Evolutionary conservation across 2,329 filamentous ascomycete species (phyloP).

Genomic region (Penicillium frequentans): DNA sequence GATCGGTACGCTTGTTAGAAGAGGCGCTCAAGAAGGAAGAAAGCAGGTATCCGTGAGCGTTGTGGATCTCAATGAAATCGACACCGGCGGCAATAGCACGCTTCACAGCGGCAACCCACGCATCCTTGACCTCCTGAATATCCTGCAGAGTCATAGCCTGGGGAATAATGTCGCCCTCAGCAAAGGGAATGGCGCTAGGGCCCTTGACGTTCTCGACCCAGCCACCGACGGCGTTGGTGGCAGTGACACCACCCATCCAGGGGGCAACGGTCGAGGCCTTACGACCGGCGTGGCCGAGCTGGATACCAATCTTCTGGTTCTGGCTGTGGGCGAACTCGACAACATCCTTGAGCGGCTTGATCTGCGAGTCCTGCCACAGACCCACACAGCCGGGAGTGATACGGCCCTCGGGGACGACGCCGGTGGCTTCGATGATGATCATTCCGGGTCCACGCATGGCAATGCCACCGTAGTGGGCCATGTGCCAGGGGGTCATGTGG

Average conservation of each 20-base stretch:
- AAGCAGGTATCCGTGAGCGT: slow-evolving; percentile 75
- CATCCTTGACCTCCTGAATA: slow-evolving; percentile 64
- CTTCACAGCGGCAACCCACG: slow-evolving; percentile 60
- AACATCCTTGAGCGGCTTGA: slow-evolving; percentile 65
- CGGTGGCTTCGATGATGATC: slow-evolving; percentile 75
- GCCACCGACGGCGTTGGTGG: slow-evolving; percentile 56
- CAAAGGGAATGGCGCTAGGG: slow-evolving; percentile 63
- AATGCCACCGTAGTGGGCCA: slow-evolving; percentile 80
- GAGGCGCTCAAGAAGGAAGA: slow-evolving; percentile 68
- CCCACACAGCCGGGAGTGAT: slow-evolving; percentile 66
- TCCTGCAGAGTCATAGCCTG: slow-evolving; percentile 69
- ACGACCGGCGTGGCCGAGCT: slow-evolving; percentile 77
- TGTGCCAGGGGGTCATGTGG: slow-evolving; percentile 76
- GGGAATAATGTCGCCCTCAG: slow-evolving; percentile 60
- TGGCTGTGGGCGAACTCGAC: slow-evolving; percentile 81
- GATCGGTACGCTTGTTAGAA: slow-evolving; percentile 66
- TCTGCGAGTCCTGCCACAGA: slow-evolving; percentile 83
- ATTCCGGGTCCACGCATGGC: slow-evolving; percentile 75
- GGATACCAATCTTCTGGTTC: slow-evolving; percentile 73
- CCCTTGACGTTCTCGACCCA: slow-evolving; percentile 57
- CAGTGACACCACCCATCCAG: slow-evolving; percentile 38
- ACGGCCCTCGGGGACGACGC: slow-evolving; percentile 72
- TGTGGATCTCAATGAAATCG: slow-evolving; percentile 77
- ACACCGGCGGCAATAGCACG: slow-evolving; percentile 68
- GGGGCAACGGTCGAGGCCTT: slow-evolving; percentile 61